A percentile compares a stretch with the other conserved stretches of the same genome.
Evolutionary conservation across 352 stramenopile genomes (phyloP).

Genomic region (Phytophthora hybrid): DNA sequence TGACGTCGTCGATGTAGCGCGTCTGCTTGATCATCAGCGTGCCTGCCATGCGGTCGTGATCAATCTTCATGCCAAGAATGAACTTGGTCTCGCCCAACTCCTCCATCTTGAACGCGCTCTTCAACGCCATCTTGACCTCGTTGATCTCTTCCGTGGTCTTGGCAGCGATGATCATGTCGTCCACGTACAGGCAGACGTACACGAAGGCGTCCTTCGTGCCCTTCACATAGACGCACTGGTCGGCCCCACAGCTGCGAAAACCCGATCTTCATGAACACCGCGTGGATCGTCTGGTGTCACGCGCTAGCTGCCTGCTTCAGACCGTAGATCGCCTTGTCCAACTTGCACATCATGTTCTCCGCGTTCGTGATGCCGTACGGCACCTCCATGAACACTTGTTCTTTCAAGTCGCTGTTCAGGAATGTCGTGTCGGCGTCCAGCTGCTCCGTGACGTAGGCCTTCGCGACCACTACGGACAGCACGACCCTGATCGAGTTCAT

Average conservation of each 20-base stretch:
- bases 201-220: too few relatives aligned
- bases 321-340: neutral
- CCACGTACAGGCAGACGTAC: too few relatives aligned
- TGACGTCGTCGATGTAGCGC: neutral
- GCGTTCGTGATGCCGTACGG: too few relatives aligned
- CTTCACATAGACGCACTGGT: too few relatives aligned
- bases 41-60: neutral
- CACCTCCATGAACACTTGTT: too few relatives aligned
- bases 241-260: neutral
- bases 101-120: neutral
- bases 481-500: conserved; percentile 3
- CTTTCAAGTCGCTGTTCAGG: too few relatives aligned
- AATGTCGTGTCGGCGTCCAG: too few relatives aligned
- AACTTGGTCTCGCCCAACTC: neutral
- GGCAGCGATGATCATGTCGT: neutral
- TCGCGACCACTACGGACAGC: neutral
- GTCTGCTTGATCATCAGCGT: conserved; percentile 1
- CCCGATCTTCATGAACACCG: neutral
- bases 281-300: neutral
- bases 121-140: conserved; percentile 3
- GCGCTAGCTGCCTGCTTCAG: neutral
- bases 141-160: neutral
- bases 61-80: neutral
- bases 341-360: too few relatives aligned
- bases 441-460: neutral